Percentiles rank a stretch among this genome's conserved stretches.
These are phyloP conservation scores for Aspergillus haitiensis DNA, from an alignment of 495 filamentous ascomycete species.

Conservation along the genomic window DNA sequence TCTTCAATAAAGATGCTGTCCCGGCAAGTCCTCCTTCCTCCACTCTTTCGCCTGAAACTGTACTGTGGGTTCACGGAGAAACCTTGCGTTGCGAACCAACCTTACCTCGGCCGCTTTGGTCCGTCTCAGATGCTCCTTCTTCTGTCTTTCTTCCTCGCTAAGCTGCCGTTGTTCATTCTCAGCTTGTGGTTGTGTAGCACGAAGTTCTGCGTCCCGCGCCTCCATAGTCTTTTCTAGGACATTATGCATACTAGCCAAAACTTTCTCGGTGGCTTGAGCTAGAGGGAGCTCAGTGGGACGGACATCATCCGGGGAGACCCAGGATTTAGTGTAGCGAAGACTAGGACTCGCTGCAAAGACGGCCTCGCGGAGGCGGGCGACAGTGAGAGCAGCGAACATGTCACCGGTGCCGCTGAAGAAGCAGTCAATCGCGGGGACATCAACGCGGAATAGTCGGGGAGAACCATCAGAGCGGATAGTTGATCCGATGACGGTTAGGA, in stretches of 20 bases:
- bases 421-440: conserved; percentile 81
- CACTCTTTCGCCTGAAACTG: conserved; percentile 41
- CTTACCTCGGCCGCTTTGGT: conserved; percentile 80
- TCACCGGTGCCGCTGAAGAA: conserved; percentile 96
- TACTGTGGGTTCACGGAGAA: conserved; percentile 60
- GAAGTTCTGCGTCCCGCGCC: conserved; percentile 59
- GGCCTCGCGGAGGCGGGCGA: conserved; percentile 87
- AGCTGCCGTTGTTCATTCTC: conserved; percentile 25
- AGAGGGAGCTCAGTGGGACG: conserved; percentile 71
- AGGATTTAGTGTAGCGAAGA: conserved; percentile 55
- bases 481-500: conserved; percentile 76
- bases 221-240: conserved; percentile 76
- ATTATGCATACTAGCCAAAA: conserved; percentile 89
- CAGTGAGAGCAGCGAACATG: conserved; percentile 92
- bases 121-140: conserved; percentile 61
- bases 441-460: conserved; percentile 77
- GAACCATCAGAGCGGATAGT: conserved; percentile 59
- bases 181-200: conserved; percentile 7
- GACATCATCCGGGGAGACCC: conserved; percentile 69
- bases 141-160: conserved; percentile 54
- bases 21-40: conserved; percentile 36
- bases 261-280: conserved; percentile 78
- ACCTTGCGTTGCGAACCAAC: conserved; percentile 68
- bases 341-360: conserved; percentile 44
- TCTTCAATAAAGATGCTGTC: conserved; percentile 1